A percentile compares a stretch with the other conserved stretches of the same genome.
These are phyloP conservation scores for Starmerella potacharoeniae DNA, from an alignment of 805 yeast genomes.

Conservation along the genomic window DNA sequence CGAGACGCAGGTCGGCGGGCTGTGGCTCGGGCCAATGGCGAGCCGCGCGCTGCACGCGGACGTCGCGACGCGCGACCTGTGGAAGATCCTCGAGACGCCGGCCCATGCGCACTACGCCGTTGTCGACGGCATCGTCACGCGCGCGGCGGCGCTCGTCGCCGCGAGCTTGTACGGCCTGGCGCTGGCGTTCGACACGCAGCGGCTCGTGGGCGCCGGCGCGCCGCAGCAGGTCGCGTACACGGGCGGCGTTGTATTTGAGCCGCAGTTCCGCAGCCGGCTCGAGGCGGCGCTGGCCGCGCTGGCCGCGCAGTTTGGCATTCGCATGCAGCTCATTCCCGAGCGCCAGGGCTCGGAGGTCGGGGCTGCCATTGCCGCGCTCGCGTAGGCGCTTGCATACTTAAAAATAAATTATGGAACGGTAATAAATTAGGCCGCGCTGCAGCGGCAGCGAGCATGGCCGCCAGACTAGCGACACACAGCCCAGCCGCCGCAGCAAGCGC, in stretches of 20 bases:
- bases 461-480: too few relatives aligned
- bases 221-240: slow-evolving; percentile 17
- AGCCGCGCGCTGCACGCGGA: background rate
- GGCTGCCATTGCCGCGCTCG: slow-evolving; percentile 15
- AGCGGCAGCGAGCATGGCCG: too few relatives aligned
- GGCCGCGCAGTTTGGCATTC: background rate
- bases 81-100: slow-evolving; percentile 5
- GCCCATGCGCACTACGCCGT: background rate
- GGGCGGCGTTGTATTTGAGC: slow-evolving; percentile 22
- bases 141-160: slow-evolving; percentile 20
- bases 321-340: slow-evolving; percentile 15
- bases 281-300: slow-evolving; percentile 2
- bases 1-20: slow-evolving; percentile 19
- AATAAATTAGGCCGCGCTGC: background rate
- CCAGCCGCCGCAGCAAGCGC: too few relatives aligned
- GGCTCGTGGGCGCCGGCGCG: background rate
- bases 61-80: slow-evolving; percentile 7
- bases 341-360: slow-evolving; percentile 22
- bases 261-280: slow-evolving; percentile 12
- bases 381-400: background rate
- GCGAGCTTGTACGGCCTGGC: slow-evolving; percentile 13
- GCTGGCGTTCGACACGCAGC: background rate
- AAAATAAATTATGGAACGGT: slow-evolving; percentile 2
- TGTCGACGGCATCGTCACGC: slow-evolving; percentile 11
- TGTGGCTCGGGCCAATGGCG: slow-evolving; percentile 15